A percentile compares a stretch with the other conserved stretches of the same genome.
Conservation (phyloP, 495 filamentous ascomycete genomes). For the Bacidia gigantensis region DNA sequence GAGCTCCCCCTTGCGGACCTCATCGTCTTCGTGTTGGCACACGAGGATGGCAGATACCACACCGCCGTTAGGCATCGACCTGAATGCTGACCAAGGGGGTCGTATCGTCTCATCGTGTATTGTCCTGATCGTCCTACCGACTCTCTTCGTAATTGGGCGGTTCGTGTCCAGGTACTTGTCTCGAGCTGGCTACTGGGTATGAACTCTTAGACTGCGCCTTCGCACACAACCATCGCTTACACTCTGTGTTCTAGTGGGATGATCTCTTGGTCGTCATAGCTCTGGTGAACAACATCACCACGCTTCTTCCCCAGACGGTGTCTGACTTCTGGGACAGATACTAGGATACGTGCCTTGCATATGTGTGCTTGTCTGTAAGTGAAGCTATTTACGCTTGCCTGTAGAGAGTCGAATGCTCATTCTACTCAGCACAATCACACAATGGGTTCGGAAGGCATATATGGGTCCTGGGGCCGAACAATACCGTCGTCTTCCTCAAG, state of each 20-base stretch:
- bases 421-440: constrained; percentile 2
- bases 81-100: constrained; percentile 9
- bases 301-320: neutral
- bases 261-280: constrained; percentile 10
- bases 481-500: constrained; percentile 11
- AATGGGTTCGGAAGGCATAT: constrained; percentile 13
- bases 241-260: constrained; percentile 6
- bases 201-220: neutral
- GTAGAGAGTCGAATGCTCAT: neutral
- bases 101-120: constrained; percentile 10
- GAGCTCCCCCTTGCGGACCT: neutral
- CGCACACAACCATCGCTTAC: too few species aligned
- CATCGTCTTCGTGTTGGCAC: neutral
- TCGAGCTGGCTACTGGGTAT: constrained; percentile 14
- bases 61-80: constrained; percentile 7
- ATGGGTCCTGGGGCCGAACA: constrained; percentile 7
- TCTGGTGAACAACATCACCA: neutral
- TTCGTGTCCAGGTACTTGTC: constrained; percentile 11
- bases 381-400: neutral
- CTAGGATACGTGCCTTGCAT: constrained; percentile 10
- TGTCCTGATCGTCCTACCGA: constrained; percentile 13
- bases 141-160: constrained; percentile 10
- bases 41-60: neutral
- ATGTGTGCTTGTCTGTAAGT: constrained; percentile 7
- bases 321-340: neutral